Evolutionary conservation across 1,139 yeast genomes (phyloP).

Genomic region (Arxiozyma slooffiae): DNA sequence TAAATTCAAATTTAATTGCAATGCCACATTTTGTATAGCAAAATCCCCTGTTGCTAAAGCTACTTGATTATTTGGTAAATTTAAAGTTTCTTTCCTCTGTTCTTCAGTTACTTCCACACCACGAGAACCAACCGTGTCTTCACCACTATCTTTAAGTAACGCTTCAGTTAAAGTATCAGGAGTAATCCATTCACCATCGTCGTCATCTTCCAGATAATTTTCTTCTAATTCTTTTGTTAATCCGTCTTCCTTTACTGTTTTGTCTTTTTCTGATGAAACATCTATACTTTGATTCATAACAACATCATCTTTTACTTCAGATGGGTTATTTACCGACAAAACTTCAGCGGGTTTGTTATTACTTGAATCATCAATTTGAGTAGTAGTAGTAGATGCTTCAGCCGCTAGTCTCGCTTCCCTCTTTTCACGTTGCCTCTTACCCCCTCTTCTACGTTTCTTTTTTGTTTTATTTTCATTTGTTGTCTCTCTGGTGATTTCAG

Average conservation of each 20-base stretch:
- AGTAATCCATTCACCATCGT: constrained; percentile 94
- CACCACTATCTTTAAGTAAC: constrained; percentile 54
- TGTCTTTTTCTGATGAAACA: constrained; percentile 10
- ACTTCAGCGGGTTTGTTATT: neutral
- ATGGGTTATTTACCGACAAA: neutral
- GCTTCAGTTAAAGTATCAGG: constrained; percentile 70
- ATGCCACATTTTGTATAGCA: constrained; percentile 90
- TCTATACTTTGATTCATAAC: constrained; percentile 3
- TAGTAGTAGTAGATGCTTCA: neutral
- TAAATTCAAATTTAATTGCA: constrained; percentile 80
- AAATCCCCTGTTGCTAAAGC: constrained; percentile 94
- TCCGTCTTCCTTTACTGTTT: constrained; percentile 7
- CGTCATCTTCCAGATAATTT: constrained; percentile 39
- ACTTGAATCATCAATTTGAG: constrained; percentile 1
- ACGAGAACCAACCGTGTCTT: constrained; percentile 36
- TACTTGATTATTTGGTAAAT: constrained; percentile 41
- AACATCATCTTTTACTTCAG: constrained; percentile 10
- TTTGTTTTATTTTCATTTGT: constrained; percentile 20
- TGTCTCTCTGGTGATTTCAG: constrained; percentile 14
- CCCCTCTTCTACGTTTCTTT: constrained; percentile 52
- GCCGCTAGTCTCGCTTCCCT: constrained; percentile 32
- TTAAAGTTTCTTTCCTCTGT: constrained; percentile 18
- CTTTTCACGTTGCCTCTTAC: constrained; percentile 51
- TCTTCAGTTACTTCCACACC: constrained; percentile 22
- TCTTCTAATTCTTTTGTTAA: constrained; percentile 5